Evolutionary conservation across 2,329 filamentous ascomycete species (phyloP), one percentile per base, ranked within the genome.

Genomic region (Hymenoscyphus fraxineus): DNA sequence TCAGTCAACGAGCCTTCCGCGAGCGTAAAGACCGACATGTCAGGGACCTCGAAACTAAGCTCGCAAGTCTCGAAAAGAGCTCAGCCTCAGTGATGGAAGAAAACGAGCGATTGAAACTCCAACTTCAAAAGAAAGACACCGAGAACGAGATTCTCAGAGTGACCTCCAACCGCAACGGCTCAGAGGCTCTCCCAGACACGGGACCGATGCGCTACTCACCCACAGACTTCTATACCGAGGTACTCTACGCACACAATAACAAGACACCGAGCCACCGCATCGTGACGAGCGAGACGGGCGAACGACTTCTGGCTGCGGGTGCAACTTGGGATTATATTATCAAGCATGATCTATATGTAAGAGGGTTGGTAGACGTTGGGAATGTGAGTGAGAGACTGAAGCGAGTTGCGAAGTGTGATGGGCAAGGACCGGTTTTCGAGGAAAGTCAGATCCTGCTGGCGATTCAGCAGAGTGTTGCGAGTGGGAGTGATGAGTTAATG

Each of bases 11-110:
- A 72, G 94, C 95, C 39, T 98, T 98, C 77, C 92, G 94, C 66
- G 94, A 98, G 78, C 89, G 94, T 71, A 98, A 98, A 78, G 94
- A 98, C 77, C 89, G 88, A 64, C 93, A 96, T 74, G 93, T 98
- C 67, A 93, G 93, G 76, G 93, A 98, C 66, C 88, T 98, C 31
- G 93, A 98, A 78, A 85, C 87, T 64, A 95, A 96, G 76, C 87
- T 98, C 35, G 88, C 86, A 59, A 83, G 81, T 59, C 86, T 97
- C 39, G 90, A 96, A 75, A 86, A 88, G 65, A 87, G 88, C 59
- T 90, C 91, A 60, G 85, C 88, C 63, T 83, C 85, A 40, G 84
- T 95, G 0, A 85, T 88, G 51, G 86, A 88, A 56, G 93, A 97
- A 76, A 97, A 97, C 74, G 91, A 96, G 76, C 88, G 89, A 40